phyloP scores from a whole-genome alignment of 106 monocot species.

The Cymbidium sinense region DNA sequence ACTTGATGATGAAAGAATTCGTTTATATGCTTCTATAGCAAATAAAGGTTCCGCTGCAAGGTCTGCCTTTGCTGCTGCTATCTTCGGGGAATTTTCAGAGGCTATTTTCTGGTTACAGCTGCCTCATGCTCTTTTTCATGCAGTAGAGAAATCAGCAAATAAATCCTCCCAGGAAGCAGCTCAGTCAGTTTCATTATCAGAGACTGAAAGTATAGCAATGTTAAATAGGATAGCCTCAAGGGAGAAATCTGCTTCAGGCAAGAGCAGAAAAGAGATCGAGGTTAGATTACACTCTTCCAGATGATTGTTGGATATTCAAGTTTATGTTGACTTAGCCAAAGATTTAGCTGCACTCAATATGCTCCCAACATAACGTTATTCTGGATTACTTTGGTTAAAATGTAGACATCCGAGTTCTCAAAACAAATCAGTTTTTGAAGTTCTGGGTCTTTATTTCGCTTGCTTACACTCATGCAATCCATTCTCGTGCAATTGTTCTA shows the following conservation, averaged over 20 bases:
- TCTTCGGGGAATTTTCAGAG: slow-evolving; percentile 89
- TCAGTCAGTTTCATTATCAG: slow-evolving; percentile 23
- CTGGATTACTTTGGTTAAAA: neutral
- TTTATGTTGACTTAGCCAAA: neutral
- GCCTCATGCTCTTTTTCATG: slow-evolving; percentile 77
- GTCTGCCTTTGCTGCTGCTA: slow-evolving; percentile 91
- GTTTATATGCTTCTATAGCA: slow-evolving; percentile 63
- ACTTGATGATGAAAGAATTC: slow-evolving; percentile 75
- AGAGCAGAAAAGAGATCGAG: slow-evolving; percentile 17
- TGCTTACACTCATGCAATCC: neutral
- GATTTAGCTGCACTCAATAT: neutral
- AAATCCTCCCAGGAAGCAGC: slow-evolving; percentile 30
- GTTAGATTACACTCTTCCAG: slow-evolving; percentile 17
- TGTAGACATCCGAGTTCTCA: neutral
- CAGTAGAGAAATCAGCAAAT: slow-evolving; percentile 47
- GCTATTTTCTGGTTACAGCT: slow-evolving; percentile 93
- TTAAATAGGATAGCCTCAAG: slow-evolving; percentile 36
- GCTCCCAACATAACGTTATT: neutral
- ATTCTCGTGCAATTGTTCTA: neutral
- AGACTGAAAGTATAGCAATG: slow-evolving; percentile 32
- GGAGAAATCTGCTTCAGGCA: slow-evolving; percentile 33
- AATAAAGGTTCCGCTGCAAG: slow-evolving; percentile 72
- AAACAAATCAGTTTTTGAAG: neutral
- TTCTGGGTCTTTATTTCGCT: neutral
- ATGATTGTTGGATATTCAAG: neutral